Evolutionary conservation across 202 grass and related monocot genomes (phyloP).

Genomic region (Eragrostis tef): DNA sequence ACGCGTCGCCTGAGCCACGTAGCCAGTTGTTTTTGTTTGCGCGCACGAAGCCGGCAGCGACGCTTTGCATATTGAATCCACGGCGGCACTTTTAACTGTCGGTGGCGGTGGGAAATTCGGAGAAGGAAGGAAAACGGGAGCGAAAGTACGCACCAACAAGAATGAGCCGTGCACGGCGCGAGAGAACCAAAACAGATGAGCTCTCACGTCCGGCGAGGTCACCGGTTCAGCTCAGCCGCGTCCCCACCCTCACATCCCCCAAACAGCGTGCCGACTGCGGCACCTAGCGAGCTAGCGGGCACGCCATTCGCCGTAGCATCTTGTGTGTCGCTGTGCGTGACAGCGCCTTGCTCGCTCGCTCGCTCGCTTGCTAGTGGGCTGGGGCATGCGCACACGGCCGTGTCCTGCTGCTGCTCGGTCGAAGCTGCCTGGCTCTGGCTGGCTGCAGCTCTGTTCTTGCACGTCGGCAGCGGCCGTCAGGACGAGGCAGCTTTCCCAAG

Average conservation of each 20-base stretch:
- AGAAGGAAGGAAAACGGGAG: background rate
- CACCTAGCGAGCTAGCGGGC: background rate
- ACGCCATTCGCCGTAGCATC: background rate
- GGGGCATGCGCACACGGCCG: background rate
- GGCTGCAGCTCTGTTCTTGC: no score
- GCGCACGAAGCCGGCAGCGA: background rate
- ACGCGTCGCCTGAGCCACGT: background rate
- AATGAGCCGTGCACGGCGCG: background rate
- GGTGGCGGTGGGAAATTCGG: background rate
- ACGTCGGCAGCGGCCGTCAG: no score
- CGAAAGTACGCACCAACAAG: background rate
- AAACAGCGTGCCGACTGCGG: background rate
- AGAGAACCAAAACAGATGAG: background rate
- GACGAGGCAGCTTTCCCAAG: background rate
- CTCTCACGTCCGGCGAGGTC: conserved; percentile 19
- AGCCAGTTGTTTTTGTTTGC: background rate
- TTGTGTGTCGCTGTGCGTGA: no score
- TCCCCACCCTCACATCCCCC: background rate
- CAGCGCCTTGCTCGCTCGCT: background rate
- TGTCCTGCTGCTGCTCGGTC: background rate
- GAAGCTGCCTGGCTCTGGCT: no score
- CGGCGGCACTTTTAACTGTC: conserved; percentile 1
- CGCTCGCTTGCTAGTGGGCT: background rate
- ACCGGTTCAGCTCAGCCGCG: background rate
- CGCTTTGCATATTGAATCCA: background rate